Percentiles rank a stretch among this genome's conserved stretches.
Evolutionary conservation across 805 yeast species (phyloP).

Genomic region (Kodamaea jinghongensis): DNA sequence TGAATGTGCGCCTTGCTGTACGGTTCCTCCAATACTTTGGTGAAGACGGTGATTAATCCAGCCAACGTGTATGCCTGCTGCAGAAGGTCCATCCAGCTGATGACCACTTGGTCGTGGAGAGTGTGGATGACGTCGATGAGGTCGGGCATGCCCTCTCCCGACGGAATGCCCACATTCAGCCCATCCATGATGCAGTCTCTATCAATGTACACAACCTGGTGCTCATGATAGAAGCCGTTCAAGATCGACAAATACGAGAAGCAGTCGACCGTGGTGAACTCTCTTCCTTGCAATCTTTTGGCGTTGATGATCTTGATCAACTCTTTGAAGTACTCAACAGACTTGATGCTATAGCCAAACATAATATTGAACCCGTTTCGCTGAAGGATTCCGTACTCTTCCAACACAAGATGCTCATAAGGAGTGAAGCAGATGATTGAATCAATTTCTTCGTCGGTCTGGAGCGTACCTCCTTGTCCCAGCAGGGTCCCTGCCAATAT

Average conservation of each 20-base stretch:
- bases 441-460: slow-evolving; percentile 45
- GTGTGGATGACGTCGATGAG: slow-evolving; percentile 12
- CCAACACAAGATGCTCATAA: slow-evolving; percentile 34
- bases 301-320: slow-evolving; percentile 37
- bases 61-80: slow-evolving; percentile 46
- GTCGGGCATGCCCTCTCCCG: slow-evolving; percentile 23
- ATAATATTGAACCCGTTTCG: slow-evolving; percentile 48
- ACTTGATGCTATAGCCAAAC: slow-evolving; percentile 46
- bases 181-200: slow-evolving; percentile 28
- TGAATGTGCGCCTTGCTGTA: slow-evolving; percentile 34
- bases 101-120: slow-evolving; percentile 14
- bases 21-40: slow-evolving; percentile 29
- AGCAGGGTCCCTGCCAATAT: slow-evolving; percentile 54
- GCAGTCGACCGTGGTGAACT: slow-evolving; percentile 17
- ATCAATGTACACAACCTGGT: slow-evolving; percentile 27
- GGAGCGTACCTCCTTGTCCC: slow-evolving; percentile 54
- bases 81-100: slow-evolving; percentile 55
- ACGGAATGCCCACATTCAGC: slow-evolving; percentile 20
- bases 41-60: slow-evolving; percentile 32
- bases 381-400: slow-evolving; percentile 40
- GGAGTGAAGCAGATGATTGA: slow-evolving; percentile 25
- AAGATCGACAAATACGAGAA: slow-evolving; percentile 25
- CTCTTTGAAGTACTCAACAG: slow-evolving; percentile 35
- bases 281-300: slow-evolving; percentile 16
- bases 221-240: slow-evolving; percentile 29